These are phyloP conservation scores for Yamadazyma paraphyllophila DNA, from an alignment of 805 yeast species.

Conservation along the genomic window DNA sequence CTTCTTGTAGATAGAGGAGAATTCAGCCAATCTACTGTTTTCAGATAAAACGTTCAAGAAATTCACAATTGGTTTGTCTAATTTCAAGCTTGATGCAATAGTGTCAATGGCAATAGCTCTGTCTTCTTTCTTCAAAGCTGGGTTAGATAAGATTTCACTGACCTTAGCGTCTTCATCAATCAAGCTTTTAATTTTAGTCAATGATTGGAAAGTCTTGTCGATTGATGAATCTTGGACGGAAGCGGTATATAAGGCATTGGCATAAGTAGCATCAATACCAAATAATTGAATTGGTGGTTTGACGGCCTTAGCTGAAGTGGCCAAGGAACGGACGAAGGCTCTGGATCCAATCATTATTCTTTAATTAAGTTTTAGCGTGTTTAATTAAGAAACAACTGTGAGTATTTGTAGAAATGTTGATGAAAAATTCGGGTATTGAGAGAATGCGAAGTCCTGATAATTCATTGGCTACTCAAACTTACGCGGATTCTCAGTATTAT, in stretches of 20 bases:
- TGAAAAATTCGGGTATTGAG: constrained; percentile 11
- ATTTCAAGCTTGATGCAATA: constrained; percentile 45
- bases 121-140: constrained; percentile 75
- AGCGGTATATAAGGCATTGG: constrained; percentile 90
- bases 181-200: constrained; percentile 54
- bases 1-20: constrained; percentile 63
- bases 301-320: constrained; percentile 62
- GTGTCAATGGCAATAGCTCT: constrained; percentile 68
- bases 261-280: constrained; percentile 96
- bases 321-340: constrained; percentile 57
- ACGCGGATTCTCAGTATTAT: constrained; percentile 8
- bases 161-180: constrained; percentile 65
- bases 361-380: not conserved
- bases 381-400: constrained; percentile 4
- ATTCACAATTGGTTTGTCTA: constrained; percentile 74
- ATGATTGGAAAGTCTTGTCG: constrained; percentile 65
- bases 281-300: constrained; percentile 91
- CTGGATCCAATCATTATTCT: constrained; percentile 12
- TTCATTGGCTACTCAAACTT: constrained; percentile 13
- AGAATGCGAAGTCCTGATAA: constrained; percentile 4
- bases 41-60: constrained; percentile 84
- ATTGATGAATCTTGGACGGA: constrained; percentile 78
- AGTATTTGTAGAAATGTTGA: constrained; percentile 7
- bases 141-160: constrained; percentile 64
- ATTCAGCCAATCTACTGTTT: constrained; percentile 84